Conservation (phyloP, 208 protist species). For the Phytomonas francai region DNA sequence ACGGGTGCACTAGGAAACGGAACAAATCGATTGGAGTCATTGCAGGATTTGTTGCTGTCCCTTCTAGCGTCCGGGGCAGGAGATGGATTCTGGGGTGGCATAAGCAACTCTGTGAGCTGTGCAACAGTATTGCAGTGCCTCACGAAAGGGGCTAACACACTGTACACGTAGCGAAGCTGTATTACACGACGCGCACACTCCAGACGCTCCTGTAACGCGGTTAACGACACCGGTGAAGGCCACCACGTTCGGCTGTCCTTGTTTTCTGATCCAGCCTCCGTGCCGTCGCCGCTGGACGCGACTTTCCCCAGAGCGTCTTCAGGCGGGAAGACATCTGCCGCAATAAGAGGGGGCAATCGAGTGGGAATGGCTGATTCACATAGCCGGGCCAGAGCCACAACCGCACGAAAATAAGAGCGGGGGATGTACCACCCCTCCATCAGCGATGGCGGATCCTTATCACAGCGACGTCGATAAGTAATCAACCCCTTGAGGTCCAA, state of each 20-base stretch:
- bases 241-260: neutral
- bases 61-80: neutral
- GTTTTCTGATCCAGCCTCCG: neutral
- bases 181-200: conserved; percentile 30
- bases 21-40: neutral
- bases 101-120: conserved; percentile 16
- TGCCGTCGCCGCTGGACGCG: neutral
- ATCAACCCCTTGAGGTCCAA: conserved; percentile 22
- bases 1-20: conserved; percentile 14
- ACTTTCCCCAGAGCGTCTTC: neutral
- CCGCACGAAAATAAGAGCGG: conserved; percentile 10
- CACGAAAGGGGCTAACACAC: conserved; percentile 22
- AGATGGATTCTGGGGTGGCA: neutral
- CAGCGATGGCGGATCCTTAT: neutral
- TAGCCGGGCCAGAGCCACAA: conserved; percentile 36
- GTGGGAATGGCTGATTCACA: conserved; percentile 56
- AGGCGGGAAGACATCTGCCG: neutral
- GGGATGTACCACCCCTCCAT: conserved; percentile 9
- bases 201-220: conserved; percentile 29
- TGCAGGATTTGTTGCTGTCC: neutral
- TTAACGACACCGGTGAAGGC: conserved; percentile 24
- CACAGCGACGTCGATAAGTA: neutral
- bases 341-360: conserved; percentile 30
- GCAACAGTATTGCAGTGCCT: conserved; percentile 15
- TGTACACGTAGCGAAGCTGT: conserved; percentile 32